phyloP scores from a whole-genome alignment of 805 yeast genomes.

The Zygosaccharomyces kombuchaensis region DNA sequence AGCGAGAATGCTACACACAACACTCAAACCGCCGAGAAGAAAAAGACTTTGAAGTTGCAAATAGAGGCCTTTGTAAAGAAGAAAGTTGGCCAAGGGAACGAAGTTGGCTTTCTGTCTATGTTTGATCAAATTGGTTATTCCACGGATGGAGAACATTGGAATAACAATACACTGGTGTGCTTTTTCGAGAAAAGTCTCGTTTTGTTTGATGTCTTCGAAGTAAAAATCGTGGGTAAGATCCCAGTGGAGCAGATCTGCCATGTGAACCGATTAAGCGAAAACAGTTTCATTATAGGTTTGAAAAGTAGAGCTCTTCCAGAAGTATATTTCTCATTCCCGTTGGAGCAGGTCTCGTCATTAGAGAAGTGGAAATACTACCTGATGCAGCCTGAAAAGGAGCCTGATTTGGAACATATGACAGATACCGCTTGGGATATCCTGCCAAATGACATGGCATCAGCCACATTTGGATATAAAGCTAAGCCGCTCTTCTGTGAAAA shows the following conservation, averaged over 20 bases:
- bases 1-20: not conserved
- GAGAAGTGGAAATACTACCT: constrained; percentile 42
- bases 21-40: not conserved
- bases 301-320: constrained; percentile 44
- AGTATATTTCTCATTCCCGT: constrained; percentile 31
- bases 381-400: constrained; percentile 8
- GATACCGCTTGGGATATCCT: constrained; percentile 47
- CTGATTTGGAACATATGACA: constrained; percentile 42
- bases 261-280: constrained; percentile 27
- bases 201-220: constrained; percentile 19
- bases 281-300: constrained; percentile 36
- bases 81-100: constrained; percentile 11
- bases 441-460: constrained; percentile 25
- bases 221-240: constrained; percentile 40
- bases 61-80: constrained; percentile 7
- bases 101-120: constrained; percentile 23
- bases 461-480: constrained; percentile 41
- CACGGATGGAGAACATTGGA: constrained; percentile 43
- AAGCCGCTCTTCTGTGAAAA: constrained; percentile 38
- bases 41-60: constrained; percentile 3
- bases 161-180: constrained; percentile 18
- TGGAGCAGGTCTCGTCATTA: constrained; percentile 32
- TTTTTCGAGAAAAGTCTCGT: constrained; percentile 19
- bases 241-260: constrained; percentile 35
- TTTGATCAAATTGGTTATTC: constrained; percentile 44